Conservation (phyloP, 1,139 yeast species). For the Kluyveromyces sp. region DNA sequence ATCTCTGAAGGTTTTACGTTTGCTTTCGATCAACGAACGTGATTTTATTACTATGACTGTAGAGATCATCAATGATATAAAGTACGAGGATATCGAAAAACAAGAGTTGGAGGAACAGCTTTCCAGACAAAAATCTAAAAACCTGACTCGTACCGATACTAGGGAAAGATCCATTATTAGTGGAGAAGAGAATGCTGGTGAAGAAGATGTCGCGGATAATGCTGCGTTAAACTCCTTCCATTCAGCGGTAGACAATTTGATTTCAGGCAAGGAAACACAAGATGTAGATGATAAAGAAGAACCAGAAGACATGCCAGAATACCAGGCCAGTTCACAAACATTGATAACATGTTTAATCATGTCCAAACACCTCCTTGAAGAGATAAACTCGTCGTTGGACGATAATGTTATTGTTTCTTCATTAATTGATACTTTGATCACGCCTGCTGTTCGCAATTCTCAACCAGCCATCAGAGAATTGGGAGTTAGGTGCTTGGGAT, state of each 20-base stretch:
- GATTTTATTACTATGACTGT: slow-evolving; percentile 80
- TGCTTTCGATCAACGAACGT: slow-evolving; percentile 67
- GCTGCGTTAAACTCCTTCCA: slow-evolving; percentile 39
- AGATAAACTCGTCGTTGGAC: slow-evolving; percentile 57
- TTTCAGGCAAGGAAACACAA: slow-evolving; percentile 16
- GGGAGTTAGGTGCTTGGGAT: slow-evolving; percentile 72
- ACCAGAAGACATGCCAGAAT: slow-evolving; percentile 21
- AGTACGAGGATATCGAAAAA: slow-evolving; percentile 54
- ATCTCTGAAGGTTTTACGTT: slow-evolving; percentile 59
- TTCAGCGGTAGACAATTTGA: slow-evolving; percentile 42
- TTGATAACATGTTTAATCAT: slow-evolving; percentile 61
- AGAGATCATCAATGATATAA: slow-evolving; percentile 80
- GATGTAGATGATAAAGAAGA: slow-evolving; percentile 16
- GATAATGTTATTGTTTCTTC: slow-evolving; percentile 67
- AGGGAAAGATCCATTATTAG: no score
- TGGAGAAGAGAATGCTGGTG: slow-evolving; percentile 31
- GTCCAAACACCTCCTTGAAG: slow-evolving; percentile 64
- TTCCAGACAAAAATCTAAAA: slow-evolving; percentile 1
- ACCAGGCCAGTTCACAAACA: slow-evolving; percentile 35
- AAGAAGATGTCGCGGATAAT: slow-evolving; percentile 32
- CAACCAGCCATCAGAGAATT: slow-evolving; percentile 56
- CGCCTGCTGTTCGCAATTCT: slow-evolving; percentile 67
- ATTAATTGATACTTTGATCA: slow-evolving; percentile 66
- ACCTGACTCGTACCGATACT: no score
- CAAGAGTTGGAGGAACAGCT: slow-evolving; percentile 22